Conservation (phyloP, 106 monocot genomes). For the Dioscorea dumetorum region DNA sequence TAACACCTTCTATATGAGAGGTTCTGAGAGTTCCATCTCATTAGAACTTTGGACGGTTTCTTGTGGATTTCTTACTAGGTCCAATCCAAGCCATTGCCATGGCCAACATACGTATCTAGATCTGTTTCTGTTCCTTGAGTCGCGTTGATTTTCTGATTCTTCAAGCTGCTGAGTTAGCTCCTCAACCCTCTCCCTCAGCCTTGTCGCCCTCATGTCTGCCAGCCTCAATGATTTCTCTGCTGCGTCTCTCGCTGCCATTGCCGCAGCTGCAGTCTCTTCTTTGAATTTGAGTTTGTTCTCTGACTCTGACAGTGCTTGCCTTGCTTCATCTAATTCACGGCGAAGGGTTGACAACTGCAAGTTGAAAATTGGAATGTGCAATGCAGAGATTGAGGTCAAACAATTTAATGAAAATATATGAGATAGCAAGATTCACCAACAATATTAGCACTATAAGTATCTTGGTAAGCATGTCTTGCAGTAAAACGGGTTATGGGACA, state of each 20-base stretch:
- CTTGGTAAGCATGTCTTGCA: too few relatives aligned
- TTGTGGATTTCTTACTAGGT: constrained; percentile 37
- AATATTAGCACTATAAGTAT: too few relatives aligned
- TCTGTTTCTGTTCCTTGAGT: constrained; percentile 15
- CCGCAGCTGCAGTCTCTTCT: constrained; percentile 84
- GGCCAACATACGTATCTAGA: constrained; percentile 89
- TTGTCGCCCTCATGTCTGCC: constrained; percentile 56
- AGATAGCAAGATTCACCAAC: too few relatives aligned
- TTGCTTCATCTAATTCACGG: constrained; percentile 76
- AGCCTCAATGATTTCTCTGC: constrained; percentile 80
- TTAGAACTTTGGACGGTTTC: constrained; percentile 45
- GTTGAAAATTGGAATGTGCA: neutral
- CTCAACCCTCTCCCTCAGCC: constrained; percentile 84
- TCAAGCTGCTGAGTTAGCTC: constrained; percentile 74
- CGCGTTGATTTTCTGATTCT: constrained; percentile 41
- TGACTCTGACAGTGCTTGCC: constrained; percentile 42
- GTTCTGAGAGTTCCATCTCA: constrained; percentile 98
- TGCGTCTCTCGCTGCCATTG: constrained; percentile 94
- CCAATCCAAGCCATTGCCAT: constrained; percentile 93
- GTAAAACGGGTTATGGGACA: too few relatives aligned
- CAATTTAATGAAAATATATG: too few relatives aligned
- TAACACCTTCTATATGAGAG: constrained; percentile 46
- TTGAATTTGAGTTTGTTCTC: constrained; percentile 97
- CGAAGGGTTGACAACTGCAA: constrained; percentile 58
- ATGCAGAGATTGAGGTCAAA: too few relatives aligned